Evolutionary conservation across 73 alveolate species (phyloP), one percentile per base, ranked within the genome.

Genomic region (Paramecium bursaria): DNA sequence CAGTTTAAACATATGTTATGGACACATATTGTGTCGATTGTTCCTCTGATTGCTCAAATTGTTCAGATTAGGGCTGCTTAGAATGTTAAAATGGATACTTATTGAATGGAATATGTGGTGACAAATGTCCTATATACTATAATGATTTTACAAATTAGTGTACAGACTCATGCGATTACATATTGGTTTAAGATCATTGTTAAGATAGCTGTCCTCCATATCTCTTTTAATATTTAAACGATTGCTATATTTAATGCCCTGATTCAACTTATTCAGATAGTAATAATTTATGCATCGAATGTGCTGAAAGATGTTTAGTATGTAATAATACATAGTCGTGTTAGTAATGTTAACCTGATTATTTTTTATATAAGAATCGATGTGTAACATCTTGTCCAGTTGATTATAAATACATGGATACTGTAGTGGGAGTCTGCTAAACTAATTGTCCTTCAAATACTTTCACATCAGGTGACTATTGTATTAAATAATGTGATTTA

Each of bases 401-500:
- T 13, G 46, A 25, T 13, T 9, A 25, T 11, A 33, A 33, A 4
- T 51, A 3, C 15, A 11, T 26, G 6, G 27, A 51, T 51, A 51
- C 10, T 11, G 27, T 51, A 4, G 2, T 9, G 10, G 13, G 27
- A 25, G 46, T 51, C 0, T 51, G 74, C 13, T 19, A 51, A 10
- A 11, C 74, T 1, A 44, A 51, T 3, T 51, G 74, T 51, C n/a
- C 74, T 10, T 44, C 74, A 0, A 44, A 51, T 51, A 51, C 74
- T 2, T 51, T 13, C 27, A 44, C 23, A 21, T 26, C 23, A 51
- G 74, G 6, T 26, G 23, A 51, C 27, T 10, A 15, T 1, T 51
- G 74, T 22, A 3, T 51, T 51, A 51, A 19, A 51, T 33, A 51
- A 51, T 51, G 74, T 51, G 74, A 51, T 51, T 51, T 51, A 51